Base-by-base conservation (phyloP, 176 grass and related monocot species). In the Guadua angustifolia region DNA sequence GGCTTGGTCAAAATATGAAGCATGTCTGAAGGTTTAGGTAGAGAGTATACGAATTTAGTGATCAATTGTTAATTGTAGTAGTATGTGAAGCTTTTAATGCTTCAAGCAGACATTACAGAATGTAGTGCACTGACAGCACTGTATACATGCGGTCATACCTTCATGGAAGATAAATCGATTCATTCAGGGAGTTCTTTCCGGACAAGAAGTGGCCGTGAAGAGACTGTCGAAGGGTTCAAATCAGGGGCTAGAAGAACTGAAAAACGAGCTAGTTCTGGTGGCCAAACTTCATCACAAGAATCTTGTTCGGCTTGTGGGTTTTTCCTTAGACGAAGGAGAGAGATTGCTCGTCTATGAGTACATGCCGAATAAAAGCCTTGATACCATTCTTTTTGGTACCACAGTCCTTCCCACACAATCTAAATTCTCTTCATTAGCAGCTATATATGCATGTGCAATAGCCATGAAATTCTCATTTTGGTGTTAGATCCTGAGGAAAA, bases 261-360 rank as follows among this genome's bases (percentile, higher is more conserved):
- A 47, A 77, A 87, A 87, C 0, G 79, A 85, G 69, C 61, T 89
- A 22, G 82, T 35, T 32, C 60, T 85, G 18, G 43, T 89, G 25
- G 74, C 87, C 45, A 88, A 84, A 79, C 74, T 88, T 64, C 86
- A 88, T 29, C 86, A 84, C 59, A 88, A 36, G 6, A 88, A 88
- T n/a, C 86, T 88, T 43, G 86, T 88, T 19, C 79, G 60, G 6
- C 50, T 87, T 3, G 71, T 75, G 9, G 78, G 85, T 25, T 87
- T 80, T 57, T 81, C 56, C 79, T 47, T 82, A 1, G 85, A 87
- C 69, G 61, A 50, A 6, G 76, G 75, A 13, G 62, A 89, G 77
- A 89, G 6, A 18, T 9, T 80, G 21, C 84, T 86, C 5, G 66
- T 86, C 47, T 86, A 86, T 0, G 85, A 86, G 58, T 86, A 74